Evolutionary conservation across 768 basidiomycete genomes (phyloP), one percentile per base, ranked within the genome.

Genomic region (Suillus luteus): DNA sequence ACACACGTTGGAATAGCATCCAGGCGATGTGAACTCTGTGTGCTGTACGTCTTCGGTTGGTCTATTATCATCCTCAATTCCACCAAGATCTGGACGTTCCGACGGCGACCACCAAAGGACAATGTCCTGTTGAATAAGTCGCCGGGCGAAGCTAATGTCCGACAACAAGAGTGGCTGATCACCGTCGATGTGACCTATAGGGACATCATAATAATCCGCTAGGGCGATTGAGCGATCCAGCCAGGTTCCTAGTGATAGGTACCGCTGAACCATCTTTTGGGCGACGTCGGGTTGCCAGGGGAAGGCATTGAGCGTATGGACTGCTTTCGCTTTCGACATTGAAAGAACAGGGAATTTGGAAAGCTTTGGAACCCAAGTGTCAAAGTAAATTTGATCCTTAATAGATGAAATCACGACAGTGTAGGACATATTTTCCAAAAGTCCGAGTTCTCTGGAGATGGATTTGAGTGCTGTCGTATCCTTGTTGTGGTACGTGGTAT

Each of bases 101-200:
- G 89, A 86, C 2, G 90, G 84, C 10, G 97, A 96, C 97, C 97
- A 99, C 97, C 97, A 99, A 3, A 99, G 80, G 3, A 98, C 81
- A 71, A 93, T 87, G 70, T 99, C 97, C 66, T 98, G 93, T 55
- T 89, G 87, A 37, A 90, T 79, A 60, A 99, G 77, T 48, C 92
- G 86, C 46, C 96, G 88, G 2, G 97, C 93, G 69, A 98, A 97
- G 67, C 87, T 90, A 67, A 99, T 82, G 68, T 99, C 97, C 1
- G 95, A 87, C 55, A 96, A 79, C 68, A 90, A 82, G n/a, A 98
- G 79, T 1, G 94, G 89, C 51, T 92, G 89, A 70, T 99, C 97
- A 5, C 91, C 89, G 48, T 95, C 93, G 44, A 98, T 83, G 72
- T 99, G 95, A 19, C 96, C 95, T 15, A 96, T 80, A 1, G 97